Base-by-base conservation (phyloP, 2,329 filamentous ascomycete species). In the Dactylellina sp. region DNA sequence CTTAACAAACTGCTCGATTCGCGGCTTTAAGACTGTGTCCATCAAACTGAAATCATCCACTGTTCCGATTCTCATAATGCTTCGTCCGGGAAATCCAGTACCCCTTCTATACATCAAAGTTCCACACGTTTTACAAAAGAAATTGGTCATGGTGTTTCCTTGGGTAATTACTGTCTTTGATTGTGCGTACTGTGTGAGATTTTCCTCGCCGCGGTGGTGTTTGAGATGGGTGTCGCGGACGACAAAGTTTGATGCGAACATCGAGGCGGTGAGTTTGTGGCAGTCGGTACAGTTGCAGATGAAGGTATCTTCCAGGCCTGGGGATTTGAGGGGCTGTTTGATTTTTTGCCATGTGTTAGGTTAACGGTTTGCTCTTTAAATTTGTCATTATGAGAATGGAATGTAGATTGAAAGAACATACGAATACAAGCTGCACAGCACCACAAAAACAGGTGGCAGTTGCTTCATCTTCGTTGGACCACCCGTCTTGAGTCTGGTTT, bases 211-310 rank as follows among this genome's bases (percentile, higher is more conserved):
- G 11, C 86, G 85, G 0, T 85, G 7, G 76, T 87, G 83, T 50
- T 78, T 82, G 0, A 88, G 76, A 65, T 84, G 68, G 0, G 78
- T 77, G 77, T 86, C 82, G 9, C 77, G 75, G 42, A 88, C 79
- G 68, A 82, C 82, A 77, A 89, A 87, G 80, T 87, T 88, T 60
- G 85, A 84, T 1, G 86, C 84, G 80, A 87, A 88, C 84, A 88
- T 87, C 0, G 86, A 87, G 0, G 86, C 86, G 0, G 86, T 88
- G 71, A 89, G 82, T 77, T 89, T 89, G 77, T 82, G 86, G 80
- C 86, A 89, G 80, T 89, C 87, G 35, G 80, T 79, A 79, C 87
- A 89, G 81, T 89, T 82, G 80, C 87, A 89, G 76, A 88, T 77
- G 77, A 88, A 88, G 3, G 81, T 84, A 71, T 81, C 80, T 16